A percentile compares a stretch with the other conserved stretches of the same genome.
Evolutionary conservation across 169 alveolate species (phyloP).

Genomic region (Pseudocohnilembus persalinus): DNA sequence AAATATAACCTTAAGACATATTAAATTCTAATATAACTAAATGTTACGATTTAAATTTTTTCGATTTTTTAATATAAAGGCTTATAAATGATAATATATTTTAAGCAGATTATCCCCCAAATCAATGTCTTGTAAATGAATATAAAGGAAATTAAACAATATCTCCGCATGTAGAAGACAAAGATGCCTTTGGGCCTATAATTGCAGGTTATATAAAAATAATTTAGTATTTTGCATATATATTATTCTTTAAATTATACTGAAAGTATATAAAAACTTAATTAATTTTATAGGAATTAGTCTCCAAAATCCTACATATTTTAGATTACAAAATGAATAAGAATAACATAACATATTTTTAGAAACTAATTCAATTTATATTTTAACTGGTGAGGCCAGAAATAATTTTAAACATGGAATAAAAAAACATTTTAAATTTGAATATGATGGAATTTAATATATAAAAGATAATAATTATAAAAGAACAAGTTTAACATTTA

Average conservation of each 20-base stretch:
- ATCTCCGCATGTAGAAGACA: conserved; percentile 13
- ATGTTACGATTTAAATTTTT: neutral
- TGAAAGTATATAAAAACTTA: neutral
- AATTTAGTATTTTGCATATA: too few relatives aligned
- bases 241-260: too few relatives aligned
- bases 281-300: neutral
- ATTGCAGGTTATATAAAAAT: conserved; percentile 1
- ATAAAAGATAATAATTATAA: conserved; percentile 12
- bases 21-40: neutral
- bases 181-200: conserved; percentile 16
- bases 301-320: conserved; percentile 16
- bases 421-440: neutral
- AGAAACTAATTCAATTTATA: conserved; percentile 10
- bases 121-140: conserved; percentile 25
- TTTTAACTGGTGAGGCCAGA: conserved; percentile 13
- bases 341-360: conserved; percentile 3
- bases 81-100: conserved; percentile 11
- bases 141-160: conserved; percentile 14
- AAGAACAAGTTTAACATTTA: conserved; percentile 15
- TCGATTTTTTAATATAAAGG: conserved; percentile 18
- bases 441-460: neutral
- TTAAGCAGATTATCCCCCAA: conserved; percentile 6
- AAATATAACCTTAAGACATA: conserved; percentile 16
- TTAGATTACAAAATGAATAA: conserved; percentile 2
- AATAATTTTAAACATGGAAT: conserved; percentile 20